A percentile compares a stretch with the other conserved stretches of the same genome.
These are phyloP conservation scores for Pisolithus albus DNA, from an alignment of 768 basidiomycete species.

Conservation along the genomic window DNA sequence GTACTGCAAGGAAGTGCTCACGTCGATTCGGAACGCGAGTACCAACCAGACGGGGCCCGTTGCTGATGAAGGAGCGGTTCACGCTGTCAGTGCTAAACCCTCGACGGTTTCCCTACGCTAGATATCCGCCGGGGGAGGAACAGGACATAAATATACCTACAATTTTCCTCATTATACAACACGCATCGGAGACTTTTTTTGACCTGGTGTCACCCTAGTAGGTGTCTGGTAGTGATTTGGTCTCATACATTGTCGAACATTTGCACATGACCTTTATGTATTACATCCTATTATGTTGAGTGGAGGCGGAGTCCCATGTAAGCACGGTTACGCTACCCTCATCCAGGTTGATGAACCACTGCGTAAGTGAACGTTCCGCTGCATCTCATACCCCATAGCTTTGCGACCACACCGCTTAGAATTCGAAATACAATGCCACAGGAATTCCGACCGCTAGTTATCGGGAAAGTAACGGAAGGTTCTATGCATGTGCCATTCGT, in stretches of 20 bases:
- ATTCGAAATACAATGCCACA: too few relatives aligned
- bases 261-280: background rate
- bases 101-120: conserved; percentile 17
- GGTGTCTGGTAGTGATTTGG: too few relatives aligned
- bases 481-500: too few relatives aligned
- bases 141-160: background rate
- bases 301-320: background rate
- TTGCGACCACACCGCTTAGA: too few relatives aligned
- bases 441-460: too few relatives aligned
- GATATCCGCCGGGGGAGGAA: background rate
- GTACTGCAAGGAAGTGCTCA: conserved; percentile 80
- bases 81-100: conserved; percentile 8
- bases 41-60: conserved; percentile 23
- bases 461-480: too few relatives aligned
- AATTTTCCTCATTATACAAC: background rate
- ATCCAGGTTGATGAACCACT: too few relatives aligned
- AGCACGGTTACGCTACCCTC: too few relatives aligned
- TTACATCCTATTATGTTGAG: background rate
- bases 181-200: background rate
- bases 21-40: conserved; percentile 60
- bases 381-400: too few relatives aligned
- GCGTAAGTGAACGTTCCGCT: too few relatives aligned
- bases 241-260: background rate
- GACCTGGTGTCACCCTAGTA: background rate
- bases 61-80: conserved; percentile 7